A percentile compares a stretch with the other conserved stretches of the same genome.
These are phyloP conservation scores for Cutaneotrichosporon daszewskae DNA, from an alignment of 1,284 basidiomycete species.

Conservation along the genomic window DNA sequence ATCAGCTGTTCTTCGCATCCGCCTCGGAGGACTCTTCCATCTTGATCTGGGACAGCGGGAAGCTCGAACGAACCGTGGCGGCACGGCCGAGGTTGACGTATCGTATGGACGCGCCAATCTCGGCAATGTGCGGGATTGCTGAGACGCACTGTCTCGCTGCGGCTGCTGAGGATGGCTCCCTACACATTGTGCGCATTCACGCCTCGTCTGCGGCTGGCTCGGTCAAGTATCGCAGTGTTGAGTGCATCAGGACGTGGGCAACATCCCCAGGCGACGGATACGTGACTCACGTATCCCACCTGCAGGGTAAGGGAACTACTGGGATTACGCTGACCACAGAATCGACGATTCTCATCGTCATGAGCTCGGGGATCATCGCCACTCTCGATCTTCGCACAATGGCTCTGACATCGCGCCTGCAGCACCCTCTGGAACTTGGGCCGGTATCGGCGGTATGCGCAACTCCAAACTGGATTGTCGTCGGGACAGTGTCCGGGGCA, in stretches of 20 bases:
- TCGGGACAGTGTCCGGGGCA: constrained; percentile 77
- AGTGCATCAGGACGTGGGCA: constrained; percentile 54
- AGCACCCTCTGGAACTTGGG: constrained; percentile 79
- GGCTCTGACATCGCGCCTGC: constrained; percentile 66
- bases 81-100: constrained; percentile 40
- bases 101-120: constrained; percentile 59
- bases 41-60: constrained; percentile 75
- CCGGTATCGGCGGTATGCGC: constrained; percentile 77
- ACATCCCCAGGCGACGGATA: constrained; percentile 24
- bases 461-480: constrained; percentile 76
- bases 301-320: constrained; percentile 25
- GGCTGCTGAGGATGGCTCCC: constrained; percentile 74
- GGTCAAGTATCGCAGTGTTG: constrained; percentile 71
- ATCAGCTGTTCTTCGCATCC: constrained; percentile 89
- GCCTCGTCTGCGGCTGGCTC: constrained; percentile 56
- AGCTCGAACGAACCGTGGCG: constrained; percentile 67
- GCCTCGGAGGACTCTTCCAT: constrained; percentile 78
- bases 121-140: constrained; percentile 73
- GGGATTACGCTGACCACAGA: constrained; percentile 25
- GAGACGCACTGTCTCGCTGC: constrained; percentile 82
- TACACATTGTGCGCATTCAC: constrained; percentile 77
- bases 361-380: constrained; percentile 69
- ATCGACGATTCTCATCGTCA: constrained; percentile 66
- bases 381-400: constrained; percentile 83
- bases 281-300: constrained; percentile 30